These are phyloP conservation scores for Boletus rubropictus DNA, from an alignment of 768 basidiomycete genomes.

Conservation along the genomic window DNA sequence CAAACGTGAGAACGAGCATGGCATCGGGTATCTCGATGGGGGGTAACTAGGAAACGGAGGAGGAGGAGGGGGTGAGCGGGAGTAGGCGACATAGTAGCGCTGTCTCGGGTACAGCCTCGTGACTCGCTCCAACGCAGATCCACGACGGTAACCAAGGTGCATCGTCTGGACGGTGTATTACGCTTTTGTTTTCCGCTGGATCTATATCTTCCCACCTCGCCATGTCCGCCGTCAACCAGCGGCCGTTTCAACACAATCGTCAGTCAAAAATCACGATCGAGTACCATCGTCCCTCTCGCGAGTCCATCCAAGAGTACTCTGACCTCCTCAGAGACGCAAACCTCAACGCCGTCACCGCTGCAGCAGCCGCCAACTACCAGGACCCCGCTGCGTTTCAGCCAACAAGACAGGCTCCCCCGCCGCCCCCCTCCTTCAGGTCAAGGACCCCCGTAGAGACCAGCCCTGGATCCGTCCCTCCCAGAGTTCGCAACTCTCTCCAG, in stretches of 20 bases:
- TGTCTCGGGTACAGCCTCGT: background rate
- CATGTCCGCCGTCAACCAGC: constrained; percentile 44
- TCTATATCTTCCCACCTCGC: background rate
- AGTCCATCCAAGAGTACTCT: constrained; percentile 74
- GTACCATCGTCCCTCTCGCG: constrained; percentile 67
- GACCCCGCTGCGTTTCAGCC: constrained; percentile 32
- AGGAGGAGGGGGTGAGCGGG: too few species aligned
- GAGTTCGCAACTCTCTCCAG: constrained; percentile 53
- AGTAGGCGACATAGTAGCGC: background rate
- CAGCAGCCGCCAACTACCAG: constrained; percentile 25
- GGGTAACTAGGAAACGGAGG: constrained; percentile 5
- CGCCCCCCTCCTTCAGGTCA: constrained; percentile 30
- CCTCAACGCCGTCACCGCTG: constrained; percentile 49
- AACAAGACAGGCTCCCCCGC: constrained; percentile 43
- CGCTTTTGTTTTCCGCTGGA: background rate
- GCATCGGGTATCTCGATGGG: constrained; percentile 8
- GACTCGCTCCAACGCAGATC: background rate
- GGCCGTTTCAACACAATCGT: constrained; percentile 38
- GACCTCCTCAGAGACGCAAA: constrained; percentile 61
- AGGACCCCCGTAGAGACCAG: constrained; percentile 27
- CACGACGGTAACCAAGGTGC: background rate
- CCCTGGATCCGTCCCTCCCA: constrained; percentile 14
- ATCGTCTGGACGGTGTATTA: background rate
- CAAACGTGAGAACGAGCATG: background rate
- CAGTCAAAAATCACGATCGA: constrained; percentile 67